A percentile compares a stretch with the other conserved stretches of the same genome.
Evolutionary conservation across 2,329 filamentous ascomycete genomes (phyloP).

Genomic region (Colletotrichum spinosum): DNA sequence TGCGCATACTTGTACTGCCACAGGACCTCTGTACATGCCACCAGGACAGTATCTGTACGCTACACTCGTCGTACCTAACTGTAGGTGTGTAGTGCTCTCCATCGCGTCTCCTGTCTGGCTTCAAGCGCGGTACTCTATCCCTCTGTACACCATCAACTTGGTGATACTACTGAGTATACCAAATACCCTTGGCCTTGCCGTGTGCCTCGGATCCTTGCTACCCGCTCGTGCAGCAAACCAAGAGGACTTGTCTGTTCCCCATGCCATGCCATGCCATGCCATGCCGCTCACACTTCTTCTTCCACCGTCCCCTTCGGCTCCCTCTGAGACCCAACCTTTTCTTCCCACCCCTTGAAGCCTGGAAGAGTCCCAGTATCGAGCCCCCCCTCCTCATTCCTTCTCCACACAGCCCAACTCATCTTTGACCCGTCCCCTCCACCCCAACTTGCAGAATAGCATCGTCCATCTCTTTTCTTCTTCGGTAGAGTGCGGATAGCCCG

Average conservation of each 20-base stretch:
- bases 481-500: neutral
- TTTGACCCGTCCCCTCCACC: conserved; percentile 8
- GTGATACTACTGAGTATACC: no score
- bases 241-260: conserved; percentile 11
- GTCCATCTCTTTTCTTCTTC: conserved; percentile 34
- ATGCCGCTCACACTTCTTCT: conserved; percentile 2
- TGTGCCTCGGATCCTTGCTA: conserved; percentile 51
- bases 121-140: neutral
- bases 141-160: no score
- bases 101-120: no score
- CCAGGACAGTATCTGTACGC: no score
- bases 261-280: conserved; percentile 2
- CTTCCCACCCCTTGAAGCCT: conserved; percentile 17
- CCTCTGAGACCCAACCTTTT: conserved; percentile 2
- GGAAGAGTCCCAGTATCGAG: neutral
- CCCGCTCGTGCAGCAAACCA: conserved; percentile 54
- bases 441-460: conserved; percentile 34
- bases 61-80: no score
- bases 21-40: no score
- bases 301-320: neutral
- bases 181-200: no score
- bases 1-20: no score
- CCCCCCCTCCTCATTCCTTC: conserved; percentile 30
- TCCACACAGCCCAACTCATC: conserved; percentile 3
- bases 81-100: no score